Evolutionary conservation across 768 basidiomycete genomes (phyloP).

Genomic region (Tricholomella constricta): DNA sequence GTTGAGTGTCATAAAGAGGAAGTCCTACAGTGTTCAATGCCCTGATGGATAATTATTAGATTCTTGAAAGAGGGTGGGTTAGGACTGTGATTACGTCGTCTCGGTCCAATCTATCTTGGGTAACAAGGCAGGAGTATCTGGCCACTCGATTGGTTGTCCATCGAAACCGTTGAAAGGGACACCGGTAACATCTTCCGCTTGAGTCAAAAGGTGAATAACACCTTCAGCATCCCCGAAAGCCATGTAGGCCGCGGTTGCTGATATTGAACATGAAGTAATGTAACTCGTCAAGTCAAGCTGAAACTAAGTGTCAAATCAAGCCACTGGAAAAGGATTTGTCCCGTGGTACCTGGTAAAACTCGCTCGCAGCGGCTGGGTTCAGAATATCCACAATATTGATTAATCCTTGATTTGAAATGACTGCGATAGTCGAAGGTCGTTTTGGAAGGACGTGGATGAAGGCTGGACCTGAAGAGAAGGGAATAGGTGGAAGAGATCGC

Average conservation of each 20-base stretch:
- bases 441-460: slow-evolving; percentile 83
- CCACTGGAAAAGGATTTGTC: neutral
- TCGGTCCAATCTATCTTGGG: slow-evolving; percentile 82
- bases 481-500: slow-evolving; percentile 79
- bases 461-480: slow-evolving; percentile 84
- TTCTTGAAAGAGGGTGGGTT: neutral
- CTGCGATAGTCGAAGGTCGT: slow-evolving; percentile 69
- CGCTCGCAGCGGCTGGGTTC: slow-evolving; percentile 63
- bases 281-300: slow-evolving; percentile 76
- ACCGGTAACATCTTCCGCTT: slow-evolving; percentile 59
- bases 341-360: slow-evolving; percentile 75
- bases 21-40: slow-evolving; percentile 89
- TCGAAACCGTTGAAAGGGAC: slow-evolving; percentile 89
- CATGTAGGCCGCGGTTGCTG: slow-evolving; percentile 86
- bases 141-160: slow-evolving; percentile 84
- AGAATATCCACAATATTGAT: slow-evolving; percentile 84
- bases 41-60: slow-evolving; percentile 37
- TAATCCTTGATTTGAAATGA: slow-evolving; percentile 80
- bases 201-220: slow-evolving; percentile 77
- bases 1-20: slow-evolving; percentile 73
- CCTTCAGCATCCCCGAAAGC: slow-evolving; percentile 92
- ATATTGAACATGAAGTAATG: slow-evolving; percentile 78
- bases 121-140: slow-evolving; percentile 67
- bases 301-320: slow-evolving; percentile 9
- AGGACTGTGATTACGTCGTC: slow-evolving; percentile 58